These are phyloP conservation scores for Phragmites australis DNA, from an alignment of 176 grass and related monocot genomes.

Conservation along the genomic window DNA sequence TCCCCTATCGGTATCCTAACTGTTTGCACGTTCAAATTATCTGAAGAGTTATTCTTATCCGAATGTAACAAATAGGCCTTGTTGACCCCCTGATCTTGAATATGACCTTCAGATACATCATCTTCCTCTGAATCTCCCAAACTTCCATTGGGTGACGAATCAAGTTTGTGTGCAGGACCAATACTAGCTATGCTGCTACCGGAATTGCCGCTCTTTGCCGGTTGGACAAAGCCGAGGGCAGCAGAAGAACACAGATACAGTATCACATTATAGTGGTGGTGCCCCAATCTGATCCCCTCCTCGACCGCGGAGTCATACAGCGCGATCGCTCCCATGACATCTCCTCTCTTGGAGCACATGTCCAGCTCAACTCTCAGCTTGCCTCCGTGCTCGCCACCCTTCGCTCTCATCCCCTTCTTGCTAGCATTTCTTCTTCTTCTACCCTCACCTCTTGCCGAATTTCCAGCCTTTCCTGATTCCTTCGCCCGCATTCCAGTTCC, in stretches of 20 bases:
- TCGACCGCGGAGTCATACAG: slow-evolving; percentile 52
- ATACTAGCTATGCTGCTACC: slow-evolving; percentile 32
- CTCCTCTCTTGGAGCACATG: slow-evolving; percentile 67
- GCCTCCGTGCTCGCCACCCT: slow-evolving; percentile 27
- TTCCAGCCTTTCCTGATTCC: not conserved
- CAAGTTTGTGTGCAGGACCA: slow-evolving; percentile 3
- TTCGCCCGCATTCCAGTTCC: slow-evolving; percentile 9
- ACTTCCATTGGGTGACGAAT: not conserved
- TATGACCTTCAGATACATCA: not conserved
- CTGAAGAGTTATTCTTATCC: slow-evolving; percentile 19
- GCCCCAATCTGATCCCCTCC: slow-evolving; percentile 45
- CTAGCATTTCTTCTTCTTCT: slow-evolving; percentile 11
- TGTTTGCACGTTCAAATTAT: not conserved
- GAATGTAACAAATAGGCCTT: not conserved
- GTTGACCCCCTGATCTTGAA: not conserved
- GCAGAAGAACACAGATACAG: slow-evolving; percentile 70
- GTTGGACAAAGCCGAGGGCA: slow-evolving; percentile 52
- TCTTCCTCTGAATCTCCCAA: not conserved
- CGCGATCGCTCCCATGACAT: slow-evolving; percentile 56
- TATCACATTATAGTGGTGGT: slow-evolving; percentile 74
- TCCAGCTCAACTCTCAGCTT: slow-evolving; percentile 55
- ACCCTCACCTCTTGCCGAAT: not conserved
- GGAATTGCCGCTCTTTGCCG: slow-evolving; percentile 56
- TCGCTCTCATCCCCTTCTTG: slow-evolving; percentile 19
- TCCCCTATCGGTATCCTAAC: slow-evolving; percentile 37